Percentiles rank a stretch among this genome's conserved stretches.
phyloP scores from a whole-genome alignment of 139 green algal genomes.

The Chlorokybus atmophyticus region DNA sequence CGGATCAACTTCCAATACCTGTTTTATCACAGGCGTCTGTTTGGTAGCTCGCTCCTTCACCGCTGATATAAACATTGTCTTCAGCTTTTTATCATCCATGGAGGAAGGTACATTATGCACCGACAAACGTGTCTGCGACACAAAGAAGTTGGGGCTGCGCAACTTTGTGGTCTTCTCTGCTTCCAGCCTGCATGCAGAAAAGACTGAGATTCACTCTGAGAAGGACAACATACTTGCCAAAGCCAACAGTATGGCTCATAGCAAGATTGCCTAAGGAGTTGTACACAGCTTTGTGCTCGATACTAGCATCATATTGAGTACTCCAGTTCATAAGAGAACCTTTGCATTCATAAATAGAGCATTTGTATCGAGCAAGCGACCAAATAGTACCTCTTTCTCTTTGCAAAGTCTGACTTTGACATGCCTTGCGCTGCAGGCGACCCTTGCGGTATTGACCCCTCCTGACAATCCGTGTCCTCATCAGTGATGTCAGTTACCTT shows the following conservation, averaged over 20 bases:
- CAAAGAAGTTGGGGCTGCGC: conserved; percentile 78
- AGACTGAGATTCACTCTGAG: not conserved
- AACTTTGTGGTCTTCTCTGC: conserved; percentile 71
- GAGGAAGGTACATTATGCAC: conserved; percentile 69
- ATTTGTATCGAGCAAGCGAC: too few relatives aligned
- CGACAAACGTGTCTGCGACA: conserved; percentile 62
- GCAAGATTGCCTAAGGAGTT: not conserved
- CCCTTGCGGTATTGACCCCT: conserved; percentile 48
- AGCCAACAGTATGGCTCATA: not conserved
- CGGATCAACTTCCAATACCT: too few relatives aligned
- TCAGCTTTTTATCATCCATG: conserved; percentile 48
- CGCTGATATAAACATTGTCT: conserved; percentile 40
- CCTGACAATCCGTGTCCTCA: conserved; percentile 4
- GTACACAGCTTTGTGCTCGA: too few relatives aligned
- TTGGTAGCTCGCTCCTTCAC: conserved; percentile 66
- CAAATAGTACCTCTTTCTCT: conserved; percentile 35
- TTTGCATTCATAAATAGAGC: too few relatives aligned
- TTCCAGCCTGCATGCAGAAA: conserved; percentile 14
- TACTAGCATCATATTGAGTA: too few relatives aligned
- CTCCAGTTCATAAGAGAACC: too few relatives aligned
- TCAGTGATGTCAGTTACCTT: not conserved
- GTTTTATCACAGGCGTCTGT: conserved; percentile 50
- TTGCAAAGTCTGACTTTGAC: conserved; percentile 50
- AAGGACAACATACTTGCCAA: not conserved
- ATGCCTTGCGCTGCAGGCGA: conserved; percentile 36